phyloP scores from a whole-genome alignment of 228 moss, liverwort and hornwort species.

The Sphagnum magellanicum region DNA sequence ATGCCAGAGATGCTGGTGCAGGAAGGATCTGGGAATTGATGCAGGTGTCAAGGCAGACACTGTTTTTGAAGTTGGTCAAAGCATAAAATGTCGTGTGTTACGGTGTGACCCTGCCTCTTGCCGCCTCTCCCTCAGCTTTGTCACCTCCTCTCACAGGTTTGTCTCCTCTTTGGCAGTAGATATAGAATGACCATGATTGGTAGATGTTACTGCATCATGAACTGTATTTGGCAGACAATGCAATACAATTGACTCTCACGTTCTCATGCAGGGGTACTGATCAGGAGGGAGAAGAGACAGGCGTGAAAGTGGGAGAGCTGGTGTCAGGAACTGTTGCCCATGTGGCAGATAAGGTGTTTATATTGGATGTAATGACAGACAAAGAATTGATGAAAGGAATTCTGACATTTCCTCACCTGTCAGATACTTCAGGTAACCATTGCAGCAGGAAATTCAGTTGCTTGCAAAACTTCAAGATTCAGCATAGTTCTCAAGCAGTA shows the following conservation, averaged over 20 bases:
- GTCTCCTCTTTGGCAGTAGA: background rate
- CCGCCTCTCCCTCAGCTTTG: slow-evolving; percentile 77
- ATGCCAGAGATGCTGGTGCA: slow-evolving; percentile 15
- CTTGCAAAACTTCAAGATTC: too few relatives aligned
- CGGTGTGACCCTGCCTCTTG: slow-evolving; percentile 52
- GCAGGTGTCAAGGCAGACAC: slow-evolving; percentile 48
- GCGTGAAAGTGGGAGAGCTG: slow-evolving; percentile 42
- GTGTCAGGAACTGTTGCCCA: slow-evolving; percentile 63
- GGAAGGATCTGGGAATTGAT: slow-evolving; percentile 66
- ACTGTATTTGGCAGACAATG: background rate
- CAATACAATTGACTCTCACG: background rate
- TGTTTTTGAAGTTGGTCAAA: slow-evolving; percentile 70
- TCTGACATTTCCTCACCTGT: slow-evolving; percentile 53
- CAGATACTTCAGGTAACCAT: slow-evolving; percentile 62
- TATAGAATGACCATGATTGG: background rate
- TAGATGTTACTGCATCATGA: too few relatives aligned
- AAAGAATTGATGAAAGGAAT: slow-evolving; percentile 54
- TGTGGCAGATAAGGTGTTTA: slow-evolving; percentile 44
- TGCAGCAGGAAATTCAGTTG: too few relatives aligned
- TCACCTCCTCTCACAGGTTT: slow-evolving; percentile 44
- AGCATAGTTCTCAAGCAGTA: too few relatives aligned
- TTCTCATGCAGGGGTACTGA: slow-evolving; percentile 22
- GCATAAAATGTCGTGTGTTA: slow-evolving; percentile 83
- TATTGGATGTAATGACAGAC: slow-evolving; percentile 52
- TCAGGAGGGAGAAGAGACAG: slow-evolving; percentile 21